Evolutionary conservation across 768 basidiomycete species (phyloP), one percentile per base, ranked within the genome.

Genomic region (Boletus reticuloceps): DNA sequence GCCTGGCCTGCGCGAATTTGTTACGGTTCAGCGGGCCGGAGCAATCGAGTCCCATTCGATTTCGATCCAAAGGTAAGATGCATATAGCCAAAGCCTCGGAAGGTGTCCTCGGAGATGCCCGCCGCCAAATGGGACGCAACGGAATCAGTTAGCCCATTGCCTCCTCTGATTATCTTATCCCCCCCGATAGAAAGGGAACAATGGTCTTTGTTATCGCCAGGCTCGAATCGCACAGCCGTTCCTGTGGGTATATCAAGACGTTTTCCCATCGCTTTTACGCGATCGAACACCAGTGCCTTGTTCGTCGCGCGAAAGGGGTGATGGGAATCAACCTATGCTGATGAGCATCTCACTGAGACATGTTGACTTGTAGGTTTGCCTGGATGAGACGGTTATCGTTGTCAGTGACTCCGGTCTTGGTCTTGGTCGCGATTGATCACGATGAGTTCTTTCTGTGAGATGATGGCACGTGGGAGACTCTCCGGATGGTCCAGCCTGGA

Each of bases 161-260:
- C 91, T 6, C 96, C 97, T 3, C 84, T 82, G 40, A 94, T 82
- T 36, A 82, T 69, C 62, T 82, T 80, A 1, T 74, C 70, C 0
- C 96, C 97, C 16, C 82, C 88, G 44, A 97, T 89, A 20, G 82
- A 70, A 56, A 89, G 8, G 98, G 82, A n/a, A n/a, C n/a, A n/a
- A n/a, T n/a, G n/a, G n/a, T n/a, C n/a, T n/a, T n/a, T n/a, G n/a
- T n/a, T n/a, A n/a, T n/a, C n/a, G n/a, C n/a, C 93, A 0, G 97
- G 96, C 68, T 99, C 97, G 69, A 99, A 98, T 32, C 97, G 85
- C 6, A 97, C 91, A 7, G 97, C 95, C 1, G 94, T 98, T 7
- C 97, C 96, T 0, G 97, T 86, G 0, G 96, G 75, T 50, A 98
- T 97, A 69, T 99, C 94, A 8, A 99, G 83, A 13, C 90, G 83